phyloP scores from a whole-genome alignment of 106 monocot genomes.

The Dendrobium chrysotoxum region DNA sequence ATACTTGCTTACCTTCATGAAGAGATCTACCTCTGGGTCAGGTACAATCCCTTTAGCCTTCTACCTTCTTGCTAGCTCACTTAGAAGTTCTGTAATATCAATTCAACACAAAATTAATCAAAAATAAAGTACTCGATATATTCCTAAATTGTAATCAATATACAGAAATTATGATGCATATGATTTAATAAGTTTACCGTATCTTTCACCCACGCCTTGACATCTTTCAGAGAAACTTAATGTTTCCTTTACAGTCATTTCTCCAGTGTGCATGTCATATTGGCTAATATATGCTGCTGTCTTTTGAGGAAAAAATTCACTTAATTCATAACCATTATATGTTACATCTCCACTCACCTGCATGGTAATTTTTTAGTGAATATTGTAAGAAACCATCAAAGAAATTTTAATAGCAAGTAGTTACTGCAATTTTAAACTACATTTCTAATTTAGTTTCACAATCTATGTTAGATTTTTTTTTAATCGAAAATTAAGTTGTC shows the following conservation, averaged over 20 bases:
- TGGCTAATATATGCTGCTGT: conserved; percentile 40
- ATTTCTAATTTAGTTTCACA: background rate
- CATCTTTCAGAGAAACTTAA: conserved; percentile 7
- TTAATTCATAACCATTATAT: conserved; percentile 60
- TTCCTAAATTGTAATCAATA: background rate
- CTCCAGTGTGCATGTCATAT: background rate
- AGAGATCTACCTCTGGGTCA: conserved; percentile 66
- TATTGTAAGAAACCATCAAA: background rate
- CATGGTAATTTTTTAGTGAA: background rate
- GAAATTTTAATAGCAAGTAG: background rate
- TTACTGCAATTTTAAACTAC: background rate
- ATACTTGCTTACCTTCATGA: conserved; percentile 63
- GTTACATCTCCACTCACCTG: conserved; percentile 50
- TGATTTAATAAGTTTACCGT: background rate
- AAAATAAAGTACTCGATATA: background rate
- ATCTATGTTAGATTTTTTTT: background rate
- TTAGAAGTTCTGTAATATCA: conserved; percentile 41
- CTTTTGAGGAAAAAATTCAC: conserved; percentile 78
- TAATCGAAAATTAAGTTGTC: no score
- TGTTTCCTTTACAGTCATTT: conserved; percentile 11
- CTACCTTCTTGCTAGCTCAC: conserved; percentile 54
- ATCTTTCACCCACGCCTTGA: conserved; percentile 8
- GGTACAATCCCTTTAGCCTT: conserved; percentile 50
- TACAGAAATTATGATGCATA: background rate
- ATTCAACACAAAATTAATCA: background rate